Percentiles rank a stretch among this genome's conserved stretches.
These are phyloP conservation scores for Apiotrichum porosum DNA, from an alignment of 1,284 basidiomycete species.

Conservation along the genomic window DNA sequence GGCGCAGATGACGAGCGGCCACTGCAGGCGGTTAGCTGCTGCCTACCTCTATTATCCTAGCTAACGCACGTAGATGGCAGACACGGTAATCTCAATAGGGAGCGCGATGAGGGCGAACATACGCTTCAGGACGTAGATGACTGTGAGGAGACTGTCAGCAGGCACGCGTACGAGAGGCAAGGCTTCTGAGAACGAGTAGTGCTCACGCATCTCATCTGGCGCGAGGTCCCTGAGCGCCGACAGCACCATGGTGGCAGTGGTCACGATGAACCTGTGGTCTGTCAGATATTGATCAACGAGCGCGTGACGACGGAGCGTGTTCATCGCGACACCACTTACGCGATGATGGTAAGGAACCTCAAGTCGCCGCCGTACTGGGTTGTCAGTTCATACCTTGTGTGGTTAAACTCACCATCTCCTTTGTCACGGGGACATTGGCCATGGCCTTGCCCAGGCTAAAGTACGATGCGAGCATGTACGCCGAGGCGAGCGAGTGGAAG, in stretches of 20 bases:
- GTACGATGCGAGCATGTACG: slow-evolving; percentile 32
- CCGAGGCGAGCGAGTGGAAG: slow-evolving; percentile 35
- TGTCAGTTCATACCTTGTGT: not conserved
- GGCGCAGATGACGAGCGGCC: slow-evolving; percentile 34
- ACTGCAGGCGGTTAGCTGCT: too few relatives aligned
- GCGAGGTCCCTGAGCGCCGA: slow-evolving; percentile 55
- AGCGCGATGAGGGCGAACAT: slow-evolving; percentile 59
- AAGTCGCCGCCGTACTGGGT: slow-evolving; percentile 56
- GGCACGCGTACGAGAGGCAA: too few relatives aligned
- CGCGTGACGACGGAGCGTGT: too few relatives aligned
- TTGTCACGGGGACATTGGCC: not conserved
- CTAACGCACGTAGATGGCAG: slow-evolving; percentile 58
- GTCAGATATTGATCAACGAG: too few relatives aligned
- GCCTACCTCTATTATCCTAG: too few relatives aligned
- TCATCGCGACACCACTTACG: not conserved
- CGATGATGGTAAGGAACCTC: slow-evolving; percentile 64
- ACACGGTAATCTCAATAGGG: slow-evolving; percentile 63
- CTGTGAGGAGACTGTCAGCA: slow-evolving; percentile 31
- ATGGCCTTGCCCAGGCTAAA: not conserved
- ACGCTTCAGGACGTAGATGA: slow-evolving; percentile 54
- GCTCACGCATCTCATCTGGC: slow-evolving; percentile 52
- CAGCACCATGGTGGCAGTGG: slow-evolving; percentile 55
- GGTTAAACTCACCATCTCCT: slow-evolving; percentile 3
- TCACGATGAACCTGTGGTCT: slow-evolving; percentile 52
- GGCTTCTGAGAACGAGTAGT: too few relatives aligned